Evolutionary conservation across 768 basidiomycete species (phyloP).

Genomic region (Porpolomopsis calyptriformis): DNA sequence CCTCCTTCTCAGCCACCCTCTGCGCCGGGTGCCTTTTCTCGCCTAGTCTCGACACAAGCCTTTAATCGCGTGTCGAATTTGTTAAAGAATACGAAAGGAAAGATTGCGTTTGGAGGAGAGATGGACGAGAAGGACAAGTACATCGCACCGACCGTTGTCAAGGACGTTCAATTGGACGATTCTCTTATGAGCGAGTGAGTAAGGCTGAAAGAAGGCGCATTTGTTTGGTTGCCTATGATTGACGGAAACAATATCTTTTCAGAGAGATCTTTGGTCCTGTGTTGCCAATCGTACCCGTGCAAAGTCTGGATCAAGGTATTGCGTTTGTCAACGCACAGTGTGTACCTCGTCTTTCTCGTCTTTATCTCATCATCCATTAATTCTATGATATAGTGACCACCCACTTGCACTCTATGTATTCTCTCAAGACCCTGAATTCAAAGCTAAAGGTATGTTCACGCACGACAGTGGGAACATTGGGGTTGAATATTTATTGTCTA

Average conservation of each 20-base stretch:
- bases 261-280: conserved; percentile 84
- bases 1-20: conserved; percentile 37
- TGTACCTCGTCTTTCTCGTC: conserved; percentile 10
- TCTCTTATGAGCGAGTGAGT: conserved; percentile 54
- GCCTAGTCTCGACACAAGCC: conserved; percentile 44
- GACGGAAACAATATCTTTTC: not conserved
- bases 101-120: conserved; percentile 53
- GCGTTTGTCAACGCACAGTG: conserved; percentile 53
- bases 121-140: conserved; percentile 46
- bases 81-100: conserved; percentile 58
- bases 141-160: conserved; percentile 67
- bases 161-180: conserved; percentile 50
- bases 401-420: conserved; percentile 76
- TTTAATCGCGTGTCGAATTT: conserved; percentile 50
- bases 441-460: conserved; percentile 42
- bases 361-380: not conserved
- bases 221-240: not conserved
- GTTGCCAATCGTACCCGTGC: conserved; percentile 62
- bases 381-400: conserved; percentile 38
- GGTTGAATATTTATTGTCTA: no score
- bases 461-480: not conserved
- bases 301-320: conserved; percentile 62
- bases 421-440: conserved; percentile 44
- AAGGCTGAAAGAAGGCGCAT: conserved; percentile 28
- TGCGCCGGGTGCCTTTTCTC: conserved; percentile 34